A percentile compares a stretch with the other conserved stretches of the same genome.
Evolutionary conservation across 768 basidiomycete species (phyloP).

Genomic region (Leccinum pellstonianum): DNA sequence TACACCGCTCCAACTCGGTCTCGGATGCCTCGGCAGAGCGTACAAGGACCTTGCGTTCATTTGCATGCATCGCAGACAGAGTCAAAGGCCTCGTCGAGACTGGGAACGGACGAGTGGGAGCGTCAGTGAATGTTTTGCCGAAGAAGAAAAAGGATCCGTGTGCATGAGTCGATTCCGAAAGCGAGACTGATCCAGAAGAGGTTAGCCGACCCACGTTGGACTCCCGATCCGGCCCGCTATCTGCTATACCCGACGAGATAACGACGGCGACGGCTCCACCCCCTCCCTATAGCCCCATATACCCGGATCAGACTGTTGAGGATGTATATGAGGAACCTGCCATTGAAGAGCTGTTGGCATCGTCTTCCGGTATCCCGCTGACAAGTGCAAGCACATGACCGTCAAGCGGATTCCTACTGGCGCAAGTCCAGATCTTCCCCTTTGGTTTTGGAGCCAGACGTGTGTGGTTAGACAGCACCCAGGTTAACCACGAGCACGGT

Average conservation of each 20-base stretch:
- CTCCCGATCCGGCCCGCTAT: not conserved
- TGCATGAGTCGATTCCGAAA: conserved; percentile 13
- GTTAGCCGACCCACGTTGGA: not conserved
- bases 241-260: not conserved
- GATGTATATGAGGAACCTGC: conserved; percentile 25
- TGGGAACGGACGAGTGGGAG: conserved; percentile 33
- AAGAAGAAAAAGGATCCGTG: conserved; percentile 20
- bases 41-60: conserved; percentile 27
- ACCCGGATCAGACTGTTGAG: not conserved
- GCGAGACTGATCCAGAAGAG: conserved; percentile 7
- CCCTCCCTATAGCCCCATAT: conserved; percentile 14
- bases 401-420: conserved; percentile 28
- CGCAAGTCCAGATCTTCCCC: not conserved
- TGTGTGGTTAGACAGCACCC: too few relatives aligned
- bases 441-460: not conserved
- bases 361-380: conserved; percentile 19
- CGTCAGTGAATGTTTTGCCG: conserved; percentile 26
- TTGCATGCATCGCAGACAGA: conserved; percentile 26
- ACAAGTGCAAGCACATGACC: conserved; percentile 32
- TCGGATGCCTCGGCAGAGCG: conserved; percentile 27
- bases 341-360: conserved; percentile 30
- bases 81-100: conserved; percentile 35
- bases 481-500: too few relatives aligned
- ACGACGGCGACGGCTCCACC: conserved; percentile 9
- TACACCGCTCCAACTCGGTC: conserved; percentile 26